Evolutionary conservation across 2,329 filamentous ascomycete genomes (phyloP).

Genomic region (Penicillium sp.): DNA sequence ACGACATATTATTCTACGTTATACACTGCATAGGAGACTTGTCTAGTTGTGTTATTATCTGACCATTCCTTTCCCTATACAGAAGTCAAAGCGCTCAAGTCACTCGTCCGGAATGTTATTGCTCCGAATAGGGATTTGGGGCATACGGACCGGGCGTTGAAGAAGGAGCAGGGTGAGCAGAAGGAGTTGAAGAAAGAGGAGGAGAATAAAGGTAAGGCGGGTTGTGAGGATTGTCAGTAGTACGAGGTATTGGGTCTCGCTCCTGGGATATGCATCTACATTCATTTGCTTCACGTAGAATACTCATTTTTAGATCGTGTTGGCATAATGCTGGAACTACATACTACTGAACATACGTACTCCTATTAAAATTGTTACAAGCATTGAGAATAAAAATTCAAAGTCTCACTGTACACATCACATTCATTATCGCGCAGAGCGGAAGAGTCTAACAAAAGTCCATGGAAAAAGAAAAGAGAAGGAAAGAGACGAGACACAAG

Average conservation of each 20-base stretch:
- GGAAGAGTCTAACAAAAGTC: slow-evolving; percentile 1
- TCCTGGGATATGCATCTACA: background rate
- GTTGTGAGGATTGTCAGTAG: slow-evolving; percentile 21
- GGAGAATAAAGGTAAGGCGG: slow-evolving; percentile 1
- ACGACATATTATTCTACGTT: no score
- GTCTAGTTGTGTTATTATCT: background rate
- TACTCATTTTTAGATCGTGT: no score
- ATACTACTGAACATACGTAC: background rate
- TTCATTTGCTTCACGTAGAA: background rate
- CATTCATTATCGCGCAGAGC: slow-evolving; percentile 11
- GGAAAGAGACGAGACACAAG: background rate
- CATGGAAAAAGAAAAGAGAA: background rate
- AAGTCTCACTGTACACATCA: slow-evolving; percentile 15
- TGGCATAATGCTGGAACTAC: background rate
- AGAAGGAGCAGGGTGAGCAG: slow-evolving; percentile 28
- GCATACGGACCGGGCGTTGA: slow-evolving; percentile 65
- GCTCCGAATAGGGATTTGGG: slow-evolving; percentile 75
- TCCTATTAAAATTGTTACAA: background rate
- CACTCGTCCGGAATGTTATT: slow-evolving; percentile 75
- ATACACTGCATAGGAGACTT: background rate
- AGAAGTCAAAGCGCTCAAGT: slow-evolving; percentile 88
- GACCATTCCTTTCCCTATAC: background rate
- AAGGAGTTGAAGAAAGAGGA: slow-evolving; percentile 1
- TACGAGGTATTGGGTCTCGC: background rate
- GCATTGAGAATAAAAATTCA: background rate